Conservation (phyloP, 331 rosid genomes). For the Dryas integrifolia region DNA sequence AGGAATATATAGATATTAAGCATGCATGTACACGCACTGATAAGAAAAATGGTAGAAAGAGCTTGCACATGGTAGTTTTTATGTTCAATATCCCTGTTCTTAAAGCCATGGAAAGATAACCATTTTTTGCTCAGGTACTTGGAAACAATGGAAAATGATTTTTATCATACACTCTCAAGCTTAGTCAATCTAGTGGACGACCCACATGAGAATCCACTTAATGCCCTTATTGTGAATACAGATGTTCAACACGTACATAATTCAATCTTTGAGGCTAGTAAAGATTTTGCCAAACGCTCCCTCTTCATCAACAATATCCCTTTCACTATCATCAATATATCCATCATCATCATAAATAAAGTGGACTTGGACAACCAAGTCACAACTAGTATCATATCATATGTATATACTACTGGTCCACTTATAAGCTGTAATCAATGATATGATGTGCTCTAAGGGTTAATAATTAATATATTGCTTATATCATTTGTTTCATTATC, state of each 20-base stretch:
- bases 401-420: conserved; percentile 40
- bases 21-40: too few relatives aligned
- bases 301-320: conserved; percentile 15
- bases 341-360: conserved; percentile 44
- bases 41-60: too few relatives aligned
- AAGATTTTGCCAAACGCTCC: conserved; percentile 16
- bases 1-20: too few relatives aligned
- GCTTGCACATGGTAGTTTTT: too few relatives aligned
- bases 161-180: conserved; percentile 32
- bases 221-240: conserved; percentile 29
- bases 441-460: conserved; percentile 36
- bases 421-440: conserved; percentile 49
- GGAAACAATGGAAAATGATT: conserved; percentile 54
- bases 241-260: neutral
- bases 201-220: conserved; percentile 27
- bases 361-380: conserved; percentile 45
- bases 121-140: conserved; percentile 32
- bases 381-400: conserved; percentile 39
- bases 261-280: conserved; percentile 22
- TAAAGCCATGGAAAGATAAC: conserved; percentile 30
- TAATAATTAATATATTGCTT: neutral
- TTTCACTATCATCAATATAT: conserved; percentile 35
- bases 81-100: conserved; percentile 5
- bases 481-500: neutral
- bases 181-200: conserved; percentile 40